Evolutionary conservation across 441 rosid species (phyloP).

Genomic region (Omphalea diandra): DNA sequence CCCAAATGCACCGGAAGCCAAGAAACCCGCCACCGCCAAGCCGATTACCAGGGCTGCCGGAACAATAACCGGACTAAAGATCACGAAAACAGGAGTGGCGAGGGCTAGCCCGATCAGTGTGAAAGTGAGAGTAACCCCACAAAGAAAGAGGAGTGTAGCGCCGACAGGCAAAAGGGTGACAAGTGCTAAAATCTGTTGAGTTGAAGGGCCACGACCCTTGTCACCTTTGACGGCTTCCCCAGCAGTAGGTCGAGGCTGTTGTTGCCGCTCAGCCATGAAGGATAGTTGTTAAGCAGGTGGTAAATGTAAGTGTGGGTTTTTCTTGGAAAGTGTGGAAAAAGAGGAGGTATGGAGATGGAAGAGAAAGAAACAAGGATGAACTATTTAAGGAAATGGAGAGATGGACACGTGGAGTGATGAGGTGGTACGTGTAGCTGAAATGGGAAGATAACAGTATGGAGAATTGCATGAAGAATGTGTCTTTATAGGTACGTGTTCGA

Average conservation of each 20-base stretch:
- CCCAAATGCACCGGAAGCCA: constrained; percentile 73
- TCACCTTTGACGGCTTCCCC: constrained; percentile 17
- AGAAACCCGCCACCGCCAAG: constrained; percentile 51
- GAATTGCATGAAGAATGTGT: constrained; percentile 27
- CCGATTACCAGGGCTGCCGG: constrained; percentile 60
- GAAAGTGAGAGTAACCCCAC: constrained; percentile 55
- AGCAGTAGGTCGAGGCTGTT: constrained; percentile 7
- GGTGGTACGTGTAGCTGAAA: constrained; percentile 26
- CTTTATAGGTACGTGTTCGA: constrained; percentile 13
- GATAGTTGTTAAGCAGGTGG: no score
- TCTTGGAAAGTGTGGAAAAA: neutral
- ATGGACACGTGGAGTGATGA: constrained; percentile 24
- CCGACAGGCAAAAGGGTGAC: constrained; percentile 52
- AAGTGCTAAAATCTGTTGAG: constrained; percentile 43
- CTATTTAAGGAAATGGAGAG: constrained; percentile 12
- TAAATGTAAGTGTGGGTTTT: no score
- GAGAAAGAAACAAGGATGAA: neutral
- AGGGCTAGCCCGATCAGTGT: constrained; percentile 55
- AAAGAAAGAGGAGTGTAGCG: constrained; percentile 45
- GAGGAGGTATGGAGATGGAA: neutral
- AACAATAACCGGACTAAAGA: constrained; percentile 71
- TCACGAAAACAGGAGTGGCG: constrained; percentile 53
- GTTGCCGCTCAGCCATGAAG: constrained; percentile 27
- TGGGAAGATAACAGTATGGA: neutral
- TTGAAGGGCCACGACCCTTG: constrained; percentile 29